Percentiles rank a stretch among this genome's conserved stretches.
Evolutionary conservation across 345 rosid species (phyloP).

Genomic region (Dipteronia sinensis): DNA sequence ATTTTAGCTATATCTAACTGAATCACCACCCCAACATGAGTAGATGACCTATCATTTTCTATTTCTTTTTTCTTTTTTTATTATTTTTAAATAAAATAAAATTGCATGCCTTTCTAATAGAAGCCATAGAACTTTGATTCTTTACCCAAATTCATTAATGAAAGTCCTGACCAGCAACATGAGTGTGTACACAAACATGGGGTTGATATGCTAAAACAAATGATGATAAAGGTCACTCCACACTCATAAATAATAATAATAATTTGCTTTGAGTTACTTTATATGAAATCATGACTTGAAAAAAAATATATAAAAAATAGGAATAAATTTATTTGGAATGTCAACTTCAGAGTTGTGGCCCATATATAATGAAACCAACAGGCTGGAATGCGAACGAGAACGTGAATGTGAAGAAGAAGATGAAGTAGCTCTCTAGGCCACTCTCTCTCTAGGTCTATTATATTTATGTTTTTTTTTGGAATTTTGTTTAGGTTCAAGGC

Average conservation of each 20-base stretch:
- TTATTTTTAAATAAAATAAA: no score
- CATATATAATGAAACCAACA: not conserved
- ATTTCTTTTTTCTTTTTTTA: no score
- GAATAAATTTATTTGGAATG: not conserved
- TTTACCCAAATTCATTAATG: not conserved
- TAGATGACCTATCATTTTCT: no score
- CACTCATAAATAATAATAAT: no score
- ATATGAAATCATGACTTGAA: not conserved
- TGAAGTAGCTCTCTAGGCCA: constrained; percentile 12
- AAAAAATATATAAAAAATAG: not conserved
- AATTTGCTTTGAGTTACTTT: not conserved
- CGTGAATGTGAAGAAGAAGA: not conserved
- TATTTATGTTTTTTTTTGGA: constrained; percentile 28
- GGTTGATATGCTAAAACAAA: not conserved
- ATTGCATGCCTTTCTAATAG: not conserved
- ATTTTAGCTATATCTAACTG: not conserved
- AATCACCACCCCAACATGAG: not conserved
- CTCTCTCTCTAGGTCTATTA: constrained; percentile 18
- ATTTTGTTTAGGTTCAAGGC: constrained; percentile 39
- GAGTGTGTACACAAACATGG: not conserved
- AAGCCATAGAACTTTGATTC: not conserved
- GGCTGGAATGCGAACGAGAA: constrained; percentile 1
- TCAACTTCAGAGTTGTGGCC: constrained; percentile 8
- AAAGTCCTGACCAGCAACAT: not conserved
- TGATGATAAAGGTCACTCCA: not conserved